phyloP scores from a whole-genome alignment of 306 rosid genomes.

The Quercus parvula region DNA sequence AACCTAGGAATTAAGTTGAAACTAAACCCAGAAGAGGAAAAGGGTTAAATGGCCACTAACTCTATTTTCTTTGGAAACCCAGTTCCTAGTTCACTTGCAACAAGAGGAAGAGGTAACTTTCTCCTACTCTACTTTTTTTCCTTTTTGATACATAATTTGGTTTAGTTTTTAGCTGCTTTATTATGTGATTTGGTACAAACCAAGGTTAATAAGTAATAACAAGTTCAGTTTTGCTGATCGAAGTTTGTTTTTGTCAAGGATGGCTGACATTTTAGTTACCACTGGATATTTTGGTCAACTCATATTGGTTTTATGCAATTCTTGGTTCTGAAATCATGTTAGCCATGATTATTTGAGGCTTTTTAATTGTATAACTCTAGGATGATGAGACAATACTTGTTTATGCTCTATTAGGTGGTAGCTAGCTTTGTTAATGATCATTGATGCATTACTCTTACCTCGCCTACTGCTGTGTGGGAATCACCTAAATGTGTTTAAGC shows the following conservation, averaged over 20 bases:
- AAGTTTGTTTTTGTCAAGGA: neutral
- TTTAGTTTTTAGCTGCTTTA: neutral
- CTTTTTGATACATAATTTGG: neutral
- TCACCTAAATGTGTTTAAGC: too few relatives aligned
- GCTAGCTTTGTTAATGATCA: neutral
- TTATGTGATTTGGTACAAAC: neutral
- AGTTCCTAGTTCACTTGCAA: too few relatives aligned
- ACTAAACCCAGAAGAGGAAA: neutral
- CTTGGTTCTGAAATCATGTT: neutral
- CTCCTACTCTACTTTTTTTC: too few relatives aligned
- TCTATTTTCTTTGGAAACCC: too few relatives aligned
- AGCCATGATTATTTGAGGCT: neutral
- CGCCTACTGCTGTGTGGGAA: too few relatives aligned
- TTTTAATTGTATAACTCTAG: too few relatives aligned
- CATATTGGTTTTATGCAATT: neutral
- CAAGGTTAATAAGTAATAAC: neutral
- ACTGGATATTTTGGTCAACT: neutral
- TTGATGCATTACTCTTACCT: too few relatives aligned
- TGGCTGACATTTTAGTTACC: neutral
- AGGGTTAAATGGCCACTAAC: constrained; percentile 17
- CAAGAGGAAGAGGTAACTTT: too few relatives aligned
- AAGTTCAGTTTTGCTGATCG: neutral
- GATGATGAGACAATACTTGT: too few relatives aligned
- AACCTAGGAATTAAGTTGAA: neutral
- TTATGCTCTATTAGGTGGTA: neutral